These are phyloP conservation scores for Vigna unguiculata DNA, from an alignment of 306 rosid species.

Conservation along the genomic window DNA sequence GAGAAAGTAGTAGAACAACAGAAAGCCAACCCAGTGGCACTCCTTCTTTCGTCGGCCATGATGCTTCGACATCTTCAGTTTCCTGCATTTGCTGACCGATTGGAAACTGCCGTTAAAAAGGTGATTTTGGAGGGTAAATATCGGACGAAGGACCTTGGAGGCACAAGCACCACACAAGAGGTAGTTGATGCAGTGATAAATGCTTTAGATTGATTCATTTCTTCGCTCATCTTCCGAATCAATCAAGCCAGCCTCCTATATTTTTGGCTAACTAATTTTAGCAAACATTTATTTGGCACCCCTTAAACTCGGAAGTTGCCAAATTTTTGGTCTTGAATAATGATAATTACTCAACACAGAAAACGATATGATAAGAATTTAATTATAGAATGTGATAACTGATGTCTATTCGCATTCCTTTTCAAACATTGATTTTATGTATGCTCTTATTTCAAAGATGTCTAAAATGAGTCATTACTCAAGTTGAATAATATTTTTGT, in stretches of 20 bases:
- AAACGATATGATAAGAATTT: slow-evolving; percentile 2
- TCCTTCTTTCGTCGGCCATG: slow-evolving; percentile 94
- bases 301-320: slow-evolving; percentile 35
- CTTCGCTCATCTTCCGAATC: slow-evolving; percentile 10
- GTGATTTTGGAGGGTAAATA: slow-evolving; percentile 76
- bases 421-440: slow-evolving; percentile 1
- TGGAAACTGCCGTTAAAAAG: slow-evolving; percentile 79
- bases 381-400: background rate
- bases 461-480: too few species aligned
- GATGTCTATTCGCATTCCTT: background rate
- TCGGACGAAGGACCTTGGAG: slow-evolving; percentile 92
- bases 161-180: slow-evolving; percentile 80
- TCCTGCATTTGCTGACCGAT: slow-evolving; percentile 88
- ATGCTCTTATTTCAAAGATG: background rate
- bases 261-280: slow-evolving; percentile 30
- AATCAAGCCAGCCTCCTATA: slow-evolving; percentile 27
- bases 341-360: slow-evolving; percentile 27
- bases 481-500: too few species aligned
- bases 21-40: slow-evolving; percentile 92
- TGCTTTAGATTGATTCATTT: slow-evolving; percentile 61
- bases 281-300: slow-evolving; percentile 24
- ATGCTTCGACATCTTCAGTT: slow-evolving; percentile 96
- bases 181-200: slow-evolving; percentile 81
- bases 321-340: slow-evolving; percentile 39
- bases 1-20: slow-evolving; percentile 61